phyloP scores from a whole-genome alignment of 495 filamentous ascomycete genomes.

The Hyaloscypha finlandica region DNA sequence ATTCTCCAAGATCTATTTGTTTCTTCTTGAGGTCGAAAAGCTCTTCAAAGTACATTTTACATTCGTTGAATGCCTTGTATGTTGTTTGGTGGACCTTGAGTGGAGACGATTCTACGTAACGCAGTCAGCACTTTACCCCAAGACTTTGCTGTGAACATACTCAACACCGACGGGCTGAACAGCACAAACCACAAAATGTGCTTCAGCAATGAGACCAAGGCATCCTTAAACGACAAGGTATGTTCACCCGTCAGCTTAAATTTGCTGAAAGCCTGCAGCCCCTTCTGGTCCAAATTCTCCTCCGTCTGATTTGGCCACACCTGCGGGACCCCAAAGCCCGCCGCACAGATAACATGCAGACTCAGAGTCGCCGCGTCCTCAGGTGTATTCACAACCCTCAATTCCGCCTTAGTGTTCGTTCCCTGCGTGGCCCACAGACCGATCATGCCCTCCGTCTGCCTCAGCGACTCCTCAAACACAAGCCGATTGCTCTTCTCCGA shows the following conservation, averaged over 20 bases:
- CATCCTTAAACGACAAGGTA: conserved; percentile 52
- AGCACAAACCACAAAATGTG: conserved; percentile 57
- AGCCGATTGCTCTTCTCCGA: conserved; percentile 69
- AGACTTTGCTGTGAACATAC: conserved; percentile 21
- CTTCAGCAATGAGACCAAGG: conserved; percentile 30
- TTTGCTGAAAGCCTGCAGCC: conserved; percentile 34
- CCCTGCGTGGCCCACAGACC: conserved; percentile 13
- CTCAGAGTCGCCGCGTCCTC: conserved; percentile 18
- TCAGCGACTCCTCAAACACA: conserved; percentile 39
- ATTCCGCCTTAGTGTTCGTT: conserved; percentile 5
- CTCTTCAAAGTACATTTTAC: conserved; percentile 23
- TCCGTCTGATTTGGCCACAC: conserved; percentile 55
- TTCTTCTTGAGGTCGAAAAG: conserved; percentile 18
- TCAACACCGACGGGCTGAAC: conserved; percentile 47
- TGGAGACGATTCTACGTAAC: conserved; percentile 9
- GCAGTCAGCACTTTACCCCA: background rate
- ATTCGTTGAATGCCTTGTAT: conserved; percentile 14
- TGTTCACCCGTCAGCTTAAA: conserved; percentile 47
- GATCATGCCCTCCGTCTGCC: conserved; percentile 25
- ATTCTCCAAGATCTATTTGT: conserved; percentile 15
- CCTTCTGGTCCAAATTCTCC: conserved; percentile 41
- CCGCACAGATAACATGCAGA: conserved; percentile 28
- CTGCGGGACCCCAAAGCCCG: conserved; percentile 45
- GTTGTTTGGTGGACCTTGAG: conserved; percentile 12
- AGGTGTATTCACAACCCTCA: conserved; percentile 21